A percentile compares a stretch with the other conserved stretches of the same genome.
phyloP scores from a whole-genome alignment of 2,329 filamentous ascomycete species.

The Nemania sp. region DNA sequence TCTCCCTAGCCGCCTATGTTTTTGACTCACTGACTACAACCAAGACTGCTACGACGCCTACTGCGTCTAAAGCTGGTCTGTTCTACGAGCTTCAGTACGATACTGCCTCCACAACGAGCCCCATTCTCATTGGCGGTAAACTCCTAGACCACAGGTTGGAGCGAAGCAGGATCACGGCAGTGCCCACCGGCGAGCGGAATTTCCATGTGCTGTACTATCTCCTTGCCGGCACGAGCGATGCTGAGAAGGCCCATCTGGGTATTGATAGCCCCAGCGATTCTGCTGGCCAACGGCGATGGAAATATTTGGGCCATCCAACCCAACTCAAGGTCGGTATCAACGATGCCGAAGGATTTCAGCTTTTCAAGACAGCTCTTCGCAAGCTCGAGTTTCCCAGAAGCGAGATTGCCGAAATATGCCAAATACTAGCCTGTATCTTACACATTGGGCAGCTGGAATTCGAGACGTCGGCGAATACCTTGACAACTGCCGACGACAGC shows the following conservation, averaged over 20 bases:
- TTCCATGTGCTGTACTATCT: slow-evolving; percentile 97
- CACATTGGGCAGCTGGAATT: slow-evolving; percentile 98
- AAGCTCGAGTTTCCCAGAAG: slow-evolving; percentile 92
- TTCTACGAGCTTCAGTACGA: slow-evolving; percentile 98
- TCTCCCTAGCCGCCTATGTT: slow-evolving; percentile 90
- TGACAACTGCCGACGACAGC: slow-evolving; percentile 81
- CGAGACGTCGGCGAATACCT: slow-evolving; percentile 77
- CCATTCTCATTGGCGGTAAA: slow-evolving; percentile 90
- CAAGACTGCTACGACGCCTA: slow-evolving; percentile 93
- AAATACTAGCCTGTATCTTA: slow-evolving; percentile 90
- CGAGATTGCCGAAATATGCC: slow-evolving; percentile 96
- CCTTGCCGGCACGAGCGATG: slow-evolving; percentile 84
- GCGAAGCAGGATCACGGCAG: slow-evolving; percentile 84
- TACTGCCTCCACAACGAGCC: slow-evolving; percentile 79
- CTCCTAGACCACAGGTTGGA: slow-evolving; percentile 92
- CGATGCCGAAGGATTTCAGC: slow-evolving; percentile 90
- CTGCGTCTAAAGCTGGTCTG: slow-evolving; percentile 91
- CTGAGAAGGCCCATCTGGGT: slow-evolving; percentile 84
- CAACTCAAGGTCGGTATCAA: slow-evolving; percentile 98
- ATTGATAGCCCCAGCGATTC: slow-evolving; percentile 52
- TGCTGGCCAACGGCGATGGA: slow-evolving; percentile 77
- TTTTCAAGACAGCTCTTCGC: slow-evolving; percentile 93
- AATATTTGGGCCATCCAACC: slow-evolving; percentile 92
- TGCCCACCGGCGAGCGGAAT: slow-evolving; percentile 93
- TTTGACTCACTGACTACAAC: slow-evolving; percentile 97